Evolutionary conservation across 352 stramenopile species (phyloP).

Genomic region (Phytophthora ohioensis): DNA sequence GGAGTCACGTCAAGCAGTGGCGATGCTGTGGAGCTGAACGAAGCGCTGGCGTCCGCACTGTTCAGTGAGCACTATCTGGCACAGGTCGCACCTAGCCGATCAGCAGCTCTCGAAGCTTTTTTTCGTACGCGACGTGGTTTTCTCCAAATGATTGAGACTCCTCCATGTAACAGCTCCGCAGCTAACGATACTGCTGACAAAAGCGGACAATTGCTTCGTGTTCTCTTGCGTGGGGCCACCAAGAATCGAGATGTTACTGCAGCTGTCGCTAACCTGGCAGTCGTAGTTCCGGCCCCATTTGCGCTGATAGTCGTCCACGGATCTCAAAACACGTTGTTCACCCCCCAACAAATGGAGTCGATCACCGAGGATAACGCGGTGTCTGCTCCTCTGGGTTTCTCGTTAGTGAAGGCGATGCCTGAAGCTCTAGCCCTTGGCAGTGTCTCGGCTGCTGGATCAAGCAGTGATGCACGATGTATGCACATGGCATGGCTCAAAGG

Average conservation of each 20-base stretch:
- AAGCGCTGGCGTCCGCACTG: constrained; percentile 48
- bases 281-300: constrained; percentile 42
- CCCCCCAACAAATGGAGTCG: constrained; percentile 42
- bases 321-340: constrained; percentile 60
- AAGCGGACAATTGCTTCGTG: constrained; percentile 43
- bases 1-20: constrained; percentile 1
- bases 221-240: constrained; percentile 51
- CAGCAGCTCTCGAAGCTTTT: constrained; percentile 57
- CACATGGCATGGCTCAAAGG: constrained; percentile 81
- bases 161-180: not conserved
- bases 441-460: not conserved
- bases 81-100: constrained; percentile 54
- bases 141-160: constrained; percentile 34
- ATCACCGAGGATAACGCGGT: constrained; percentile 19
- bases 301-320: constrained; percentile 67
- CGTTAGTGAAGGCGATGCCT: constrained; percentile 10
- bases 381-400: constrained; percentile 11
- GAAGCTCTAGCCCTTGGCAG: constrained; percentile 25
- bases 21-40: constrained; percentile 53
- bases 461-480: constrained; percentile 28
- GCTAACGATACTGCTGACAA: constrained; percentile 1
- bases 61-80: constrained; percentile 78
- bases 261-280: constrained; percentile 42
- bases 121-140: constrained; percentile 60
- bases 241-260: constrained; percentile 51